These are phyloP conservation scores for Harrya chromipes DNA, from an alignment of 768 basidiomycete species.

Conservation along the genomic window DNA sequence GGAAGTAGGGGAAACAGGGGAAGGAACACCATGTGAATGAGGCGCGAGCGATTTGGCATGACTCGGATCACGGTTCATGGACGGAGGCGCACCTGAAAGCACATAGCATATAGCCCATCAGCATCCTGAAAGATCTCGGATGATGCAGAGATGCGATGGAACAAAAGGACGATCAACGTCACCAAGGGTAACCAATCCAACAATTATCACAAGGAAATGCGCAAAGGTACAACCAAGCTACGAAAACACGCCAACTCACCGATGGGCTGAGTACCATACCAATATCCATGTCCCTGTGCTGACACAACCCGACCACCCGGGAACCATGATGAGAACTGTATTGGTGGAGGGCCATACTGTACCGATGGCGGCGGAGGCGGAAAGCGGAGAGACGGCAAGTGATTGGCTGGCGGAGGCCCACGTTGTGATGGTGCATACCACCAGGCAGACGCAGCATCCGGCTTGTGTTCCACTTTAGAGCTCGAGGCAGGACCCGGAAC, in stretches of 20 bases:
- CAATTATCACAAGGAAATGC: background rate
- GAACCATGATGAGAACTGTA: slow-evolving; percentile 16
- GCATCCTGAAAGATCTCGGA: slow-evolving; percentile 1
- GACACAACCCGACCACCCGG: slow-evolving; percentile 8
- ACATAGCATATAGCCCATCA: slow-evolving; percentile 8
- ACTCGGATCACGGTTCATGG: slow-evolving; percentile 9
- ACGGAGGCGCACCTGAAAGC: slow-evolving; percentile 14
- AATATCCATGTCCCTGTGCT: slow-evolving; percentile 19
- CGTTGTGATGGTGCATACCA: slow-evolving; percentile 7
- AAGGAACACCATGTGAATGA: slow-evolving; percentile 3
- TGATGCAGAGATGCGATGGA: background rate
- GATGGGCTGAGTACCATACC: slow-evolving; percentile 16
- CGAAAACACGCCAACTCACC: slow-evolving; percentile 20
- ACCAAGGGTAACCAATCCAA: background rate
- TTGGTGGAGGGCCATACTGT: slow-evolving; percentile 12
- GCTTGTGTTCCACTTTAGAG: slow-evolving; percentile 3
- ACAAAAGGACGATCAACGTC: background rate
- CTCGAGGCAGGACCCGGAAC: background rate
- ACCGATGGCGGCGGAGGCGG: slow-evolving; percentile 8
- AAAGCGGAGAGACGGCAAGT: slow-evolving; percentile 9
- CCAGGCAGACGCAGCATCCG: slow-evolving; percentile 14
- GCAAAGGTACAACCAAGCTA: background rate
- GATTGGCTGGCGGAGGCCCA: slow-evolving; percentile 3
- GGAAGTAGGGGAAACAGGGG: slow-evolving; percentile 1
- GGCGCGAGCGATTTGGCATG: slow-evolving; percentile 1